Percentiles rank a stretch among this genome's conserved stretches.
Conservation (phyloP, 805 yeast genomes). For the Suhomyces emberorum region DNA sequence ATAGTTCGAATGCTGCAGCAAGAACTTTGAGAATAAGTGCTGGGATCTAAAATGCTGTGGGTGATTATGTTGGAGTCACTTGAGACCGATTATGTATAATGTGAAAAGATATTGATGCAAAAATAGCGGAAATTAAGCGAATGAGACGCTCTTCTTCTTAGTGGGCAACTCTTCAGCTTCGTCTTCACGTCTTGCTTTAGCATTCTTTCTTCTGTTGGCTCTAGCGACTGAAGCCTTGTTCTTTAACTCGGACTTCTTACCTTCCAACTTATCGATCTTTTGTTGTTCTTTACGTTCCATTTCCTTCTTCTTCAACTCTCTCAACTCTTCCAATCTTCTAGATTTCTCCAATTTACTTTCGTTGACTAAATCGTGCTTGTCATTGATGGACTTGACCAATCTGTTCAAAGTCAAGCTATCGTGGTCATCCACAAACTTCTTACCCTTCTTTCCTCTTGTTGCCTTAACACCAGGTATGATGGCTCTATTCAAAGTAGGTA, state of each 20-base stretch:
- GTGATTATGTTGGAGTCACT: too few relatives aligned
- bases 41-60: too few relatives aligned
- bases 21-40: too few relatives aligned
- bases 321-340: conserved; percentile 80
- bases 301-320: conserved; percentile 84
- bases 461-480: conserved; percentile 78
- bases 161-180: conserved; percentile 14
- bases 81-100: too few relatives aligned
- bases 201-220: conserved; percentile 60
- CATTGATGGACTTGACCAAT: conserved; percentile 77
- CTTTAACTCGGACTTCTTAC: conserved; percentile 73
- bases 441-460: conserved; percentile 83
- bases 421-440: conserved; percentile 70
- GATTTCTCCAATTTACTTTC: conserved; percentile 91
- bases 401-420: conserved; percentile 62
- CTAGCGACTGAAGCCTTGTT: conserved; percentile 71
- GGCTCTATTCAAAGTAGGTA: conserved; percentile 80
- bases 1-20: too few relatives aligned
- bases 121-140: too few relatives aligned
- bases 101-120: too few relatives aligned
- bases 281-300: conserved; percentile 77
- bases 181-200: conserved; percentile 28
- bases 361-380: conserved; percentile 69
- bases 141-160: conserved; percentile 37
- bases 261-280: conserved; percentile 66